Conservation (phyloP, 805 yeast genomes). For the Wickerhamiella spandovensis region DNA sequence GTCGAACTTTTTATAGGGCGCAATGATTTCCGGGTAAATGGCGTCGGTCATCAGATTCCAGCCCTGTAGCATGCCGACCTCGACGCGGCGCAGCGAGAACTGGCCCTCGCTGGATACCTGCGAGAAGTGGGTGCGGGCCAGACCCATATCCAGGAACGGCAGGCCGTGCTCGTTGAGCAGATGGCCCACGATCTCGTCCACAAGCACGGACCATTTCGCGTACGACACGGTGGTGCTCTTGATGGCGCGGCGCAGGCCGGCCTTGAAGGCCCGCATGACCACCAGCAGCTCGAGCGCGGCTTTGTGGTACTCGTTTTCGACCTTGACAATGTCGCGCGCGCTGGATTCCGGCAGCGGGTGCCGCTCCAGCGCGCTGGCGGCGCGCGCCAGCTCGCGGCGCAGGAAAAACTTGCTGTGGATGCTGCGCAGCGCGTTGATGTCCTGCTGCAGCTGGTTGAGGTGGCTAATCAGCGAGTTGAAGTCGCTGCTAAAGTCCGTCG, state of each 20-base stretch:
- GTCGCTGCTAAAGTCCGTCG: conserved; percentile 53
- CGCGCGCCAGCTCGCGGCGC: neutral
- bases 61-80: conserved; percentile 51
- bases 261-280: conserved; percentile 25
- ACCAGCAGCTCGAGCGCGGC: conserved; percentile 22
- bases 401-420: conserved; percentile 33
- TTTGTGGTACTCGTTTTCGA: conserved; percentile 22
- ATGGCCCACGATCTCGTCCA: conserved; percentile 62
- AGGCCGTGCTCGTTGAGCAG: conserved; percentile 44
- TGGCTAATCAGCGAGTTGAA: conserved; percentile 35
- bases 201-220: conserved; percentile 38
- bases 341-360: conserved; percentile 3
- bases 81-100: conserved; percentile 47
- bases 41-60: conserved; percentile 47
- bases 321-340: conserved; percentile 14
- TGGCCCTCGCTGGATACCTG: conserved; percentile 54
- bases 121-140: conserved; percentile 47
- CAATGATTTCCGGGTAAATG: conserved; percentile 55
- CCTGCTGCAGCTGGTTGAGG: conserved; percentile 37
- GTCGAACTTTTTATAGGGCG: conserved; percentile 30
- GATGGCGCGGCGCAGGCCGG: conserved; percentile 21
- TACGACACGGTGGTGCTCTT: conserved; percentile 23
- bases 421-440: conserved; percentile 30
- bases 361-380: neutral
- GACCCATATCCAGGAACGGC: conserved; percentile 58